Conservation (phyloP, 1,284 basidiomycete species). For the Xerocomus minutiporus region DNA sequence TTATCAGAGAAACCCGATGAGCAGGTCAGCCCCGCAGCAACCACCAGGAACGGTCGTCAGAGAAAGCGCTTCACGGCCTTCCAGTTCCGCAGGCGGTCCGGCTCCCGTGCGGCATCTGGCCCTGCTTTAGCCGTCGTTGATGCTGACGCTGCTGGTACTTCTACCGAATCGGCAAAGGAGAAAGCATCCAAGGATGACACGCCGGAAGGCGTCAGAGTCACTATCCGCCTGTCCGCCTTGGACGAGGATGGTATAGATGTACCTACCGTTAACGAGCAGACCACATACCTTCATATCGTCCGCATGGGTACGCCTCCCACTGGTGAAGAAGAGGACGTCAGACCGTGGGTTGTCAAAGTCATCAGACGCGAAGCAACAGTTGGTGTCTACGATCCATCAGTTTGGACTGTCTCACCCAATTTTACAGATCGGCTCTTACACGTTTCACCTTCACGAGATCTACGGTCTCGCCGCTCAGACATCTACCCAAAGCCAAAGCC, state of each 20-base stretch:
- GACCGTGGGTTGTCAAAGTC: slow-evolving; percentile 84
- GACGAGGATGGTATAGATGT: slow-evolving; percentile 67
- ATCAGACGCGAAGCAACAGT: slow-evolving; percentile 83
- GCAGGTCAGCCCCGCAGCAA: slow-evolving; percentile 14
- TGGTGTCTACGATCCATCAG: slow-evolving; percentile 18
- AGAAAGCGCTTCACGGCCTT: slow-evolving; percentile 61
- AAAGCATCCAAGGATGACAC: slow-evolving; percentile 42
- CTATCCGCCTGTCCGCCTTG: slow-evolving; percentile 72
- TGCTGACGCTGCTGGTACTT: slow-evolving; percentile 35
- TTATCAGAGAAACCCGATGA: slow-evolving; percentile 15
- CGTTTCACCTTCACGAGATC: slow-evolving; percentile 89
- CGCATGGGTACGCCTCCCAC: slow-evolving; percentile 50
- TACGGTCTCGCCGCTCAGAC: slow-evolving; percentile 75
- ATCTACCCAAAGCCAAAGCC: slow-evolving; percentile 36
- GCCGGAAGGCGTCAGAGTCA: slow-evolving; percentile 66
- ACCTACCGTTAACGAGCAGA: slow-evolving; percentile 72
- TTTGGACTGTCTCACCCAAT: slow-evolving; percentile 5
- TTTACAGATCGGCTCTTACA: slow-evolving; percentile 75
- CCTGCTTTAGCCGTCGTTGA: slow-evolving; percentile 76
- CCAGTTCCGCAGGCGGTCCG: slow-evolving; percentile 53
- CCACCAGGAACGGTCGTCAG: slow-evolving; percentile 18
- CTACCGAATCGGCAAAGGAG: slow-evolving; percentile 35
- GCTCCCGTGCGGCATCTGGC: slow-evolving; percentile 52
- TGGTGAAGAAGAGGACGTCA: slow-evolving; percentile 43
- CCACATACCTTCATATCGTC: slow-evolving; percentile 82